Evolutionary conservation across 306 rosid genomes (phyloP).

Genomic region (Amphicarpaea edgeworthii): DNA sequence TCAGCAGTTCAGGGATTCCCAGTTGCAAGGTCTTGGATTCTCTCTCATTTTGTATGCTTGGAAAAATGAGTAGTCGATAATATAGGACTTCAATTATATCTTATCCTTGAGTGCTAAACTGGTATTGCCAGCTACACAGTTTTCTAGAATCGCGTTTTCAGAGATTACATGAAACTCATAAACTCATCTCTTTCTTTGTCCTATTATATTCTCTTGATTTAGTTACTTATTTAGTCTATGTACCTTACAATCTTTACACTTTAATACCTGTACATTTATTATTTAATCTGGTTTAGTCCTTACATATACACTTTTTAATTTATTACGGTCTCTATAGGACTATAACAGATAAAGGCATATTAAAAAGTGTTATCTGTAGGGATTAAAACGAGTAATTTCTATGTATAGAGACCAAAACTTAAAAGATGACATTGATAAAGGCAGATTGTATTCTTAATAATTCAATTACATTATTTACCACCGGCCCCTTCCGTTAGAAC

Average conservation of each 20-base stretch:
- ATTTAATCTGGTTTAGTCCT: no score
- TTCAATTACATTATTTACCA: not conserved
- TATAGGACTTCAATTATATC: conserved; percentile 18
- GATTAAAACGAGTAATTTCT: no score
- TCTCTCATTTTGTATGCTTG: conserved; percentile 89
- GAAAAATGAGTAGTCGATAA: conserved; percentile 68
- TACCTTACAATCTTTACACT: no score
- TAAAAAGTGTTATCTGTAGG: no score
- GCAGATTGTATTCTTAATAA: no score
- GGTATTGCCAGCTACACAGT: conserved; percentile 20
- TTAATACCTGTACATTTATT: no score
- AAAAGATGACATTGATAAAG: no score
- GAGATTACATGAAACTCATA: conserved; percentile 37
- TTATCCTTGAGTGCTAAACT: conserved; percentile 38
- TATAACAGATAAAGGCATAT: no score
- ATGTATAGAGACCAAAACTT: no score
- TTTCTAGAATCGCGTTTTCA: conserved; percentile 48
- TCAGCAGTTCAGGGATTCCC: conserved; percentile 62
- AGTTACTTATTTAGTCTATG: no score
- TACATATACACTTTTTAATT: no score
- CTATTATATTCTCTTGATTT: not conserved
- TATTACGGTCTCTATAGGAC: no score
- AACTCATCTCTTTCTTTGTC: conserved; percentile 13
- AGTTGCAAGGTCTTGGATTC: conserved; percentile 76
- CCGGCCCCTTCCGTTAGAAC: not conserved